Conservation (phyloP, 495 filamentous ascomycete species). For the Lasiosphaeriaceae sp. region DNA sequence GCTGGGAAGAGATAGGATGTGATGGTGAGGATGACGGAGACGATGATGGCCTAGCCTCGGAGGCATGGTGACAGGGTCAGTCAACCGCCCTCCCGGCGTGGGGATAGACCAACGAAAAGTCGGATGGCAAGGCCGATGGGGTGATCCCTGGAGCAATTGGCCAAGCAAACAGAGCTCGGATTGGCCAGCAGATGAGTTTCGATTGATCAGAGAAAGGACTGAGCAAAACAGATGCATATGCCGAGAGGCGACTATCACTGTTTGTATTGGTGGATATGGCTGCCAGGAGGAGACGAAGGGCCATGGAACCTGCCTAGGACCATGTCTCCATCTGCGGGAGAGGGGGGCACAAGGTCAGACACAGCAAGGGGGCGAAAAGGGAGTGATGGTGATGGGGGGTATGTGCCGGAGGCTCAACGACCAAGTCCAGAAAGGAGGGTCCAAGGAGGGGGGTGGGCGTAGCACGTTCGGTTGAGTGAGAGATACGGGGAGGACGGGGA, state of each 20-base stretch:
- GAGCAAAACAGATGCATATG: slow-evolving; percentile 31
- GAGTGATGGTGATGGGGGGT: slow-evolving; percentile 11
- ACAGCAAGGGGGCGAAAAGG: slow-evolving; percentile 20
- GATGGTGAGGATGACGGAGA: slow-evolving; percentile 31
- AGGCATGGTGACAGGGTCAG: slow-evolving; percentile 29
- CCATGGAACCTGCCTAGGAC: slow-evolving; percentile 20
- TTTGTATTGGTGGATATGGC: slow-evolving; percentile 30
- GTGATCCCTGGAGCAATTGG: slow-evolving; percentile 34
- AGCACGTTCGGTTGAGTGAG: slow-evolving; percentile 8
- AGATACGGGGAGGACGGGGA: slow-evolving; percentile 16
- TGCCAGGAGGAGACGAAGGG: slow-evolving; percentile 16
- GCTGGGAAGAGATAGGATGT: slow-evolving; percentile 31
- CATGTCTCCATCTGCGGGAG: slow-evolving; percentile 23
- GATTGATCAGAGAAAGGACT: slow-evolving; percentile 43
- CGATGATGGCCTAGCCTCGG: slow-evolving; percentile 24
- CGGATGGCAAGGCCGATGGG: slow-evolving; percentile 29
- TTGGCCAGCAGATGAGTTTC: slow-evolving; percentile 38
- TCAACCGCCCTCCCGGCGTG: slow-evolving; percentile 48
- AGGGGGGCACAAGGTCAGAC: slow-evolving; percentile 21
- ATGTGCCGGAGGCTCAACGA: slow-evolving; percentile 30
- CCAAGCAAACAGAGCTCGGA: slow-evolving; percentile 29
- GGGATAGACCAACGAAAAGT: slow-evolving; percentile 40
- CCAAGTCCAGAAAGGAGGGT: slow-evolving; percentile 9
- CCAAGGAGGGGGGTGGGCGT: slow-evolving; percentile 23
- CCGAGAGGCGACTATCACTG: slow-evolving; percentile 32